Conservation (phyloP, 2,329 filamentous ascomycete species). For the Aspergillus fumigatiaffinis region DNA sequence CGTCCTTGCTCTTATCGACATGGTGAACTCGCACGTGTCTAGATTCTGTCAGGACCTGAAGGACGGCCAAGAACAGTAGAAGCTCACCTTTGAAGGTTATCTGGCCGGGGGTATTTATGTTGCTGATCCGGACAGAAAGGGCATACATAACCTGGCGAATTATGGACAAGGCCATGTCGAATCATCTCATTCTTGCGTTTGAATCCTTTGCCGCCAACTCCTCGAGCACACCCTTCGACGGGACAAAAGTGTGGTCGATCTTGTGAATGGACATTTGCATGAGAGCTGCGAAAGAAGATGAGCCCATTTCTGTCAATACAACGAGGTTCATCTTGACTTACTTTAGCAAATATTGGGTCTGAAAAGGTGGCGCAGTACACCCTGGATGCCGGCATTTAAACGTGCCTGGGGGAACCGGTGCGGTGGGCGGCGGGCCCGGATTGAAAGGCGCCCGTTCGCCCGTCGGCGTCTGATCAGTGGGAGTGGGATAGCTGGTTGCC, state of each 20-base stretch:
- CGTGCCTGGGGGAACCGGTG: slow-evolving; percentile 23
- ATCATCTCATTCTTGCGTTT: slow-evolving; percentile 70
- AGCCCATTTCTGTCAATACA: neutral
- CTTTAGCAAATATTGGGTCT: slow-evolving; percentile 64
- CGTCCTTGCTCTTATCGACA: slow-evolving; percentile 82
- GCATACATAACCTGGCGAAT: slow-evolving; percentile 91
- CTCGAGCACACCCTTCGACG: slow-evolving; percentile 54
- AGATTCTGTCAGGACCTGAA: slow-evolving; percentile 1
- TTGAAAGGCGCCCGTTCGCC: slow-evolving; percentile 22
- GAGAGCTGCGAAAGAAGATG: slow-evolving; percentile 33
- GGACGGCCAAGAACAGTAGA: neutral
- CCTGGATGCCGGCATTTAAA: slow-evolving; percentile 55
- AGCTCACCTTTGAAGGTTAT: slow-evolving; percentile 85
- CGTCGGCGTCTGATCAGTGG: slow-evolving; percentile 30
- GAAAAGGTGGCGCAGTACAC: slow-evolving; percentile 57
- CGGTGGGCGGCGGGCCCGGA: slow-evolving; percentile 22
- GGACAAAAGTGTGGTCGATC: slow-evolving; percentile 62
- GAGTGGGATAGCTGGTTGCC: slow-evolving; percentile 37
- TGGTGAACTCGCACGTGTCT: slow-evolving; percentile 95
- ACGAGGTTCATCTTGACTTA: slow-evolving; percentile 34
- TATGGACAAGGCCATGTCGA: slow-evolving; percentile 81
- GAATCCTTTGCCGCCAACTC: slow-evolving; percentile 62
- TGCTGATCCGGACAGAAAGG: slow-evolving; percentile 93
- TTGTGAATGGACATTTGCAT: slow-evolving; percentile 60
- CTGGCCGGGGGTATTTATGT: slow-evolving; percentile 89